Conservation (phyloP, 257 asterid species). For the Capsicum chinense region DNA sequence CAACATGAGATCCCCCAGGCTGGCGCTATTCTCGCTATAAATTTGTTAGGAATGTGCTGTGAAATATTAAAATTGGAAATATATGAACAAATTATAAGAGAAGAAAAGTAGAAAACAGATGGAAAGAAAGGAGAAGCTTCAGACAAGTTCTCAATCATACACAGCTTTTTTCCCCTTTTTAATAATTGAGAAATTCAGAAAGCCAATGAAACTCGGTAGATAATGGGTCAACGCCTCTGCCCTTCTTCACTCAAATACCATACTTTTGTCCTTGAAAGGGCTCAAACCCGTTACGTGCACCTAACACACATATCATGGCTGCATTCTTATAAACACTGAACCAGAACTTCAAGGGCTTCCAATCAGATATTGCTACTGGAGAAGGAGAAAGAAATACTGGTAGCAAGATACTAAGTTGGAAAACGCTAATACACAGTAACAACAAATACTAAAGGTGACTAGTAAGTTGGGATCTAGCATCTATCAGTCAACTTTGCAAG, state of each 20-base stretch:
- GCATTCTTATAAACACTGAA: background rate
- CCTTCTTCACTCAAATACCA: background rate
- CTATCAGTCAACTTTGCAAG: background rate
- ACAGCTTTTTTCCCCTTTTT: background rate
- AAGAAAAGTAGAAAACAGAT: background rate
- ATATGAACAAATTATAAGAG: background rate
- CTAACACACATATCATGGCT: background rate
- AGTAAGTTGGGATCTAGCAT: background rate
- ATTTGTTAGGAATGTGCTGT: background rate
- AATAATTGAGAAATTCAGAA: background rate
- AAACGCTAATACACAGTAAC: background rate
- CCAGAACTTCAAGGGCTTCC: background rate
- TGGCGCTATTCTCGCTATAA: background rate
- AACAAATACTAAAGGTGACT: slow-evolving; percentile 1
- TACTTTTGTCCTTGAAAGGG: background rate
- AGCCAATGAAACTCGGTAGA: background rate
- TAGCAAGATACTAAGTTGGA: background rate
- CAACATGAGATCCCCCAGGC: slow-evolving; percentile 4
- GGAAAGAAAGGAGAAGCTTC: background rate
- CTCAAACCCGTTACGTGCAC: background rate
- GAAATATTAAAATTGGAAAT: background rate
- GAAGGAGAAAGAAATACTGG: background rate
- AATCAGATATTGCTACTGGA: background rate
- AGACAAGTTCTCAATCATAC: background rate
- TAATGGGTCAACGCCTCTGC: background rate